Percentiles rank a stretch among this genome's conserved stretches.
These are phyloP conservation scores for Arthrinium phaeospermum DNA, from an alignment of 2,329 filamentous ascomycete genomes.

Conservation along the genomic window DNA sequence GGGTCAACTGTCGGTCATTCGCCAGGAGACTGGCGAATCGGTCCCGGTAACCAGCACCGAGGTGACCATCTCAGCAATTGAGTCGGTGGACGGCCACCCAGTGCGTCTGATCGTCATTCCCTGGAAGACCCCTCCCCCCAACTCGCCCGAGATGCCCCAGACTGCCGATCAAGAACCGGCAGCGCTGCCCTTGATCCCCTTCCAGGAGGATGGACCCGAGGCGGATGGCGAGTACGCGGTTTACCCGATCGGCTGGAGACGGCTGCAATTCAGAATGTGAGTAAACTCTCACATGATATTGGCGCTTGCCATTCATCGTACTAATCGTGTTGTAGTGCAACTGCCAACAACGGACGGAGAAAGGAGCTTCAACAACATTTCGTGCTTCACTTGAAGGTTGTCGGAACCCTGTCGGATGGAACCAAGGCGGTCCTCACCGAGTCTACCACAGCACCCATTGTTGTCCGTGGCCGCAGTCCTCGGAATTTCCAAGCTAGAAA, in stretches of 20 bases:
- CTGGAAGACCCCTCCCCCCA: conserved; percentile 93
- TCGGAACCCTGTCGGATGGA: conserved; percentile 84
- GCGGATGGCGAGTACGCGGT: conserved; percentile 82
- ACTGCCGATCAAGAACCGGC: conserved; percentile 83
- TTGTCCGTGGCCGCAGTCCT: conserved; percentile 90
- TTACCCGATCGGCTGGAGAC: conserved; percentile 92
- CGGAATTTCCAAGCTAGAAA: conserved; percentile 94
- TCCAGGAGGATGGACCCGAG: conserved; percentile 64
- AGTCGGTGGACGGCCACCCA: conserved; percentile 90
- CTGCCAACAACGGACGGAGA: conserved; percentile 91
- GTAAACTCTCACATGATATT: conserved; percentile 40
- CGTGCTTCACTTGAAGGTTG: conserved; percentile 83
- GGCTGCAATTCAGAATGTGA: conserved; percentile 86
- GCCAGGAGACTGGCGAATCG: conserved; percentile 80
- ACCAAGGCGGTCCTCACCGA: conserved; percentile 82
- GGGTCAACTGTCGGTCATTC: conserved; percentile 76
- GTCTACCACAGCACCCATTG: conserved; percentile 86
- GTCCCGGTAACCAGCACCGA: conserved; percentile 84
- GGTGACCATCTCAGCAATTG: conserved; percentile 87
- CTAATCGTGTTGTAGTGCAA: conserved; percentile 63
- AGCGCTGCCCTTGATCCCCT: conserved; percentile 75
- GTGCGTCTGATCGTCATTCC: conserved; percentile 96
- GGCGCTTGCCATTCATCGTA: conserved; percentile 19
- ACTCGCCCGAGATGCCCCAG: conserved; percentile 69
- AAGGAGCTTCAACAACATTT: conserved; percentile 98